Percentiles rank a stretch among this genome's conserved stretches.
phyloP scores from a whole-genome alignment of 1,139 yeast genomes.

The Saccharomyces hybrid region DNA sequence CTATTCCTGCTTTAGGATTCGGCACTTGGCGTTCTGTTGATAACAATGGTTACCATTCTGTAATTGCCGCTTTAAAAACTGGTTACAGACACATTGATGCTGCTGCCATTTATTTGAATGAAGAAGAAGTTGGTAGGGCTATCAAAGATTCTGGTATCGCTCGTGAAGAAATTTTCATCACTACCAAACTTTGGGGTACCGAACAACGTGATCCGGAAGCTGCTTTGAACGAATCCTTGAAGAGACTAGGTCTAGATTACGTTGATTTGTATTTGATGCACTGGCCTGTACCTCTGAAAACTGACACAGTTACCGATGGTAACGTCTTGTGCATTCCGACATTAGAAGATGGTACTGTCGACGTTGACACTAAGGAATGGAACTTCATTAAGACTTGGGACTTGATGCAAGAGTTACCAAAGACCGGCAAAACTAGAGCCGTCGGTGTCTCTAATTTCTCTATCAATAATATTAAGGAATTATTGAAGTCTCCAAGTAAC shows the following conservation, averaged over 20 bases:
- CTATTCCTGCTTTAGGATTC: constrained; percentile 62
- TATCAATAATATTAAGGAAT: constrained; percentile 42
- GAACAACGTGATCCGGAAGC: constrained; percentile 53
- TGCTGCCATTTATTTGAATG: constrained; percentile 63
- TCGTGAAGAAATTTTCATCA: constrained; percentile 64
- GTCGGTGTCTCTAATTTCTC: constrained; percentile 80
- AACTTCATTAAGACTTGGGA: constrained; percentile 62
- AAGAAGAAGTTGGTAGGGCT: constrained; percentile 59
- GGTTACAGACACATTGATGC: constrained; percentile 81
- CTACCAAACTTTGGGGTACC: constrained; percentile 73
- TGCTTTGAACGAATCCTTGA: constrained; percentile 56
- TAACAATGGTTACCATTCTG: constrained; percentile 54
- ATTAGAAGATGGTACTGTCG: constrained; percentile 35
- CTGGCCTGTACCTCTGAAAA: constrained; percentile 68
- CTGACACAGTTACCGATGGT: constrained; percentile 36
- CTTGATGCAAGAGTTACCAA: constrained; percentile 53
- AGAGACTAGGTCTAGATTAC: constrained; percentile 66
- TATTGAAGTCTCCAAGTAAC: constrained; percentile 45
- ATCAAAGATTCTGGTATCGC: constrained; percentile 61
- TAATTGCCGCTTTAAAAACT: constrained; percentile 51
- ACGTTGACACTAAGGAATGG: constrained; percentile 46
- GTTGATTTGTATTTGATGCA: constrained; percentile 80
- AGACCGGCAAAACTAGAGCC: constrained; percentile 53
- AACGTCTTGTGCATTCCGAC: constrained; percentile 35
- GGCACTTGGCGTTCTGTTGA: constrained; percentile 73